A percentile compares a stretch with the other conserved stretches of the same genome.
phyloP scores from a whole-genome alignment of 1,284 basidiomycete genomes.

The Exobasidium cylindrosporum region DNA sequence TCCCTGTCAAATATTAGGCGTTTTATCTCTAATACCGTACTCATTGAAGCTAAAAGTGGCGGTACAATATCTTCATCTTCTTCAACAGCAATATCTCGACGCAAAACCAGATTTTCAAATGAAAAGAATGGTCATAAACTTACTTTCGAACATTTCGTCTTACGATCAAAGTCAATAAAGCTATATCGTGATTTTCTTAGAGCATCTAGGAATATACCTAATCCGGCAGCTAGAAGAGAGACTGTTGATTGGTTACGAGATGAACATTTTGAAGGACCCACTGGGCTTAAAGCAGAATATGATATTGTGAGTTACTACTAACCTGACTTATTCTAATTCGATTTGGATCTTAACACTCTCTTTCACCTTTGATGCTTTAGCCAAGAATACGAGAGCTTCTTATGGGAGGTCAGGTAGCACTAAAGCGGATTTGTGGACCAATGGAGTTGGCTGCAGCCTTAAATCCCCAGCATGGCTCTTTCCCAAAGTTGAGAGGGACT shows the following conservation, averaged over 20 bases:
- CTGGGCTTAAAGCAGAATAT: slow-evolving; percentile 1
- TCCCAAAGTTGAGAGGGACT: not conserved
- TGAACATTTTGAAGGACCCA: slow-evolving; percentile 11
- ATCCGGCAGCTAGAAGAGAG: slow-evolving; percentile 40
- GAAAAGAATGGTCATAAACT: not conserved
- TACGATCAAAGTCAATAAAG: slow-evolving; percentile 25
- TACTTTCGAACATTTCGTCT: slow-evolving; percentile 11
- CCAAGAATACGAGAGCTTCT: slow-evolving; percentile 5
- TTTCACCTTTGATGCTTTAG: too few species aligned
- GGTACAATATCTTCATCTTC: not conserved
- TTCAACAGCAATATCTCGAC: not conserved
- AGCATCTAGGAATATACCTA: slow-evolving; percentile 39
- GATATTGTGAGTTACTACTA: slow-evolving; percentile 8
- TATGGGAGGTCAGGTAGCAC: not conserved
- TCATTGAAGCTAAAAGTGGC: not conserved
- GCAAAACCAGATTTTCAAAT: not conserved
- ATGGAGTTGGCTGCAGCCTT: slow-evolving; percentile 8
- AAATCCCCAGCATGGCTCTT: slow-evolving; percentile 6
- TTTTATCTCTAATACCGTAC: not conserved
- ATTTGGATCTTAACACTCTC: too few species aligned
- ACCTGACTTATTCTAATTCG: too few species aligned
- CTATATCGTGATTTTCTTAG: slow-evolving; percentile 42
- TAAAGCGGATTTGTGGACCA: slow-evolving; percentile 11
- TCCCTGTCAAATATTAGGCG: not conserved
- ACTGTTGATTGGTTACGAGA: slow-evolving; percentile 31